Conservation (phyloP, 2,329 filamentous ascomycete genomes). For the Beauveria bassiana region DNA sequence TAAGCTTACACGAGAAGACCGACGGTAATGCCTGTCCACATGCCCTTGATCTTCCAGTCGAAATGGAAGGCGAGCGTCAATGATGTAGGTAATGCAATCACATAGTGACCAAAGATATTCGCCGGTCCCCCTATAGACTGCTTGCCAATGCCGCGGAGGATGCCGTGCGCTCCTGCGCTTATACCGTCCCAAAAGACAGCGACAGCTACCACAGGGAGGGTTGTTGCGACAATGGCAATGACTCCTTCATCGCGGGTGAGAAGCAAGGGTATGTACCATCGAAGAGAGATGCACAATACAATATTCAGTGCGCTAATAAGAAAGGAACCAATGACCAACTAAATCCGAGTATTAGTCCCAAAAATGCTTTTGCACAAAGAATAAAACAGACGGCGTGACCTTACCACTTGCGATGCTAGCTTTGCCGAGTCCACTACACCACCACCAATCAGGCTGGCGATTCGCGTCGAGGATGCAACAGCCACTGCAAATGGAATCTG, state of each 20-base stretch:
- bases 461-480: conserved; percentile 78
- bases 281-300: conserved; percentile 56
- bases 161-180: conserved; percentile 70
- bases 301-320: conserved; percentile 75
- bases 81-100: conserved; percentile 74
- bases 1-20: conserved; percentile 42
- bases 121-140: conserved; percentile 88
- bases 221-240: conserved; percentile 57
- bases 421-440: conserved; percentile 73
- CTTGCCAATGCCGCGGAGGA: conserved; percentile 77
- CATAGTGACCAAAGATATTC: conserved; percentile 80
- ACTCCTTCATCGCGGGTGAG: conserved; percentile 68
- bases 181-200: conserved; percentile 88
- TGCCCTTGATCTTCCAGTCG: conserved; percentile 66
- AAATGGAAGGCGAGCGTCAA: conserved; percentile 71
- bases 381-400: conserved; percentile 15
- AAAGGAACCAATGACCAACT: conserved; percentile 53
- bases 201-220: conserved; percentile 73
- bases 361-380: too few relatives aligned
- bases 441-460: conserved; percentile 91
- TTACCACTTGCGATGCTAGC: conserved; percentile 65
- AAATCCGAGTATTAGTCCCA: conserved; percentile 5
- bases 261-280: conserved; percentile 66
- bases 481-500: conserved; percentile 88
- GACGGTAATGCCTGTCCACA: conserved; percentile 74